A percentile compares a stretch with the other conserved stretches of the same genome.
Conservation (phyloP, 2,329 filamentous ascomycete species). For the Chaetomiaceae sp. region DNA sequence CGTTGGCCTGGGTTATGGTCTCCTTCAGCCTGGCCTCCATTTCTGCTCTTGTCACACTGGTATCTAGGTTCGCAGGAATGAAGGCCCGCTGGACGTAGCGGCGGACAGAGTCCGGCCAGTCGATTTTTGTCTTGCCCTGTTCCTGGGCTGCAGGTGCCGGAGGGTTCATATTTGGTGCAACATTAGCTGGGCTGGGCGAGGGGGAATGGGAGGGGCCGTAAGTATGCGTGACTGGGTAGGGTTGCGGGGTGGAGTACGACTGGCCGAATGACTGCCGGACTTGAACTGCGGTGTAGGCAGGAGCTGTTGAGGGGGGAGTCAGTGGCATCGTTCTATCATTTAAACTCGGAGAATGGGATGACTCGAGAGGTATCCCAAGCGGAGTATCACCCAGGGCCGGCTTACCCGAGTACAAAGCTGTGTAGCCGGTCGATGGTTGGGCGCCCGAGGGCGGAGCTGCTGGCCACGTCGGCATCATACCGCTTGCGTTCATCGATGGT, state of each 20-base stretch:
- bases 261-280: slow-evolving; percentile 57
- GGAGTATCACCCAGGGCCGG: not conserved
- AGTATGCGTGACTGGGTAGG: slow-evolving; percentile 24
- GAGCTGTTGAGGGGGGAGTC: slow-evolving; percentile 31
- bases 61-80: slow-evolving; percentile 63
- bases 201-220: slow-evolving; percentile 27
- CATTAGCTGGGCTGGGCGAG: slow-evolving; percentile 29
- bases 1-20: slow-evolving; percentile 78
- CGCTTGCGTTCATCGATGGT: slow-evolving; percentile 19
- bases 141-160: slow-evolving; percentile 13
- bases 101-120: slow-evolving; percentile 80
- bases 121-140: slow-evolving; percentile 56
- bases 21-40: slow-evolving; percentile 82
- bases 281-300: slow-evolving; percentile 58
- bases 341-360: not conserved
- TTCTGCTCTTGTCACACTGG: slow-evolving; percentile 59
- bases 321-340: not conserved
- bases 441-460: slow-evolving; percentile 37
- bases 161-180: slow-evolving; percentile 17
- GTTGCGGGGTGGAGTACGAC: slow-evolving; percentile 36
- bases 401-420: slow-evolving; percentile 19
- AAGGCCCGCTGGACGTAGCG: slow-evolving; percentile 89
- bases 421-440: slow-evolving; percentile 37
- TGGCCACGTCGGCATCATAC: slow-evolving; percentile 34
- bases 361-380: not conserved